These are phyloP conservation scores for Solanum hybrid DNA, from an alignment of 305 asterid species.

Conservation along the genomic window DNA sequence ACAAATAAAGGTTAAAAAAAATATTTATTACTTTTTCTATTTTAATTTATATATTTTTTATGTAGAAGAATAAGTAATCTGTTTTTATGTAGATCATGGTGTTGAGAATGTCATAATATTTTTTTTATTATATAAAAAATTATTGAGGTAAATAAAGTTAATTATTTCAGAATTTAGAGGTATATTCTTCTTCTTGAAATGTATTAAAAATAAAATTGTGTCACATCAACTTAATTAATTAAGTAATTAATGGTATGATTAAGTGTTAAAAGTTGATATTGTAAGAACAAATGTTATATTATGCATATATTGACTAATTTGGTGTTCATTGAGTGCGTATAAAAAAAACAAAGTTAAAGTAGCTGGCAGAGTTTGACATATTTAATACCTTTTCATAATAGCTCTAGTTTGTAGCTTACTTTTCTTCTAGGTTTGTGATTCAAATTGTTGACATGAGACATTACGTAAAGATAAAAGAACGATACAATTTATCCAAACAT, in stretches of 20 bases:
- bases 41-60: too few species aligned
- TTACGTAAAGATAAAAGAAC: too few species aligned
- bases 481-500: too few species aligned
- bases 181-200: too few species aligned
- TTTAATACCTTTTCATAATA: not conserved
- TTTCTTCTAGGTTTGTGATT: not conserved
- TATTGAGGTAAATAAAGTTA: not conserved
- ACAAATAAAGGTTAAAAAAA: not conserved
- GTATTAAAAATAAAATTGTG: not conserved
- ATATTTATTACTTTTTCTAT: not conserved
- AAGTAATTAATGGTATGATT: not conserved
- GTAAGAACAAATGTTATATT: not conserved
- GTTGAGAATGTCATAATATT: not conserved
- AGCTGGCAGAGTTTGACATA: not conserved
- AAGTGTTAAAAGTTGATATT: not conserved
- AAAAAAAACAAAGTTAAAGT: not conserved
- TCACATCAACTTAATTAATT: not conserved
- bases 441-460: not conserved
- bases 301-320: not conserved
- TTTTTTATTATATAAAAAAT: not conserved
- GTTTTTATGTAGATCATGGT: not conserved
- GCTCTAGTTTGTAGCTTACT: too few species aligned
- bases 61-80: not conserved
- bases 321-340: not conserved
- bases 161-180: not conserved